Evolutionary conservation across 2,329 filamentous ascomycete species (phyloP).

Genomic region (Claviceps cyperi): DNA sequence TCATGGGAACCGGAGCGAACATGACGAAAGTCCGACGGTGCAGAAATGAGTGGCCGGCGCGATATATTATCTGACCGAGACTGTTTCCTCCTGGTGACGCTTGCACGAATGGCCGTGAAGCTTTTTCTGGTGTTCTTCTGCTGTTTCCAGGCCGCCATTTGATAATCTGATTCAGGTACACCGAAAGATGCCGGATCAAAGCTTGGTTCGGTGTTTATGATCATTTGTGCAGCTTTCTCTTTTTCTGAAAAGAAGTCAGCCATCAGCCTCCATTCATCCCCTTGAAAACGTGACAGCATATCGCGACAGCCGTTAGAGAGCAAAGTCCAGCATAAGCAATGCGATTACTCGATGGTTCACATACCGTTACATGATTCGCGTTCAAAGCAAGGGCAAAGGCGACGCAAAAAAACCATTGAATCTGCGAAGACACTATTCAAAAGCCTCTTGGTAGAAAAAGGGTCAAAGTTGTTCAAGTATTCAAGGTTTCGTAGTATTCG

Average conservation of each 20-base stretch:
- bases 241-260: constrained; percentile 10
- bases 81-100: constrained; percentile 31
- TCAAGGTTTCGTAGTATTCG: constrained; percentile 22
- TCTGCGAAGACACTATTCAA: constrained; percentile 32
- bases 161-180: constrained; percentile 10
- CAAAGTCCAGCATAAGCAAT: background rate
- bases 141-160: constrained; percentile 7
- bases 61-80: constrained; percentile 30
- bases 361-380: constrained; percentile 26
- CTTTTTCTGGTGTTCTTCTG: constrained; percentile 10
- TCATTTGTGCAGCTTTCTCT: constrained; percentile 13
- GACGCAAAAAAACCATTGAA: constrained; percentile 30
- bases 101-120: constrained; percentile 22
- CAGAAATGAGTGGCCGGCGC: constrained; percentile 42
- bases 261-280: background rate
- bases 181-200: constrained; percentile 15
- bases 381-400: constrained; percentile 23
- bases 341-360: constrained; percentile 11
- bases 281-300: background rate
- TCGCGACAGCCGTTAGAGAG: background rate
- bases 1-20: constrained; percentile 33
- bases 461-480: constrained; percentile 12
- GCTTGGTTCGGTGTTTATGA: constrained; percentile 16
- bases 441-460: constrained; percentile 27
- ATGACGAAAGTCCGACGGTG: constrained; percentile 46